These are phyloP conservation scores for Phytophthora multivora DNA, from an alignment of 352 stramenopile genomes.

Conservation along the genomic window DNA sequence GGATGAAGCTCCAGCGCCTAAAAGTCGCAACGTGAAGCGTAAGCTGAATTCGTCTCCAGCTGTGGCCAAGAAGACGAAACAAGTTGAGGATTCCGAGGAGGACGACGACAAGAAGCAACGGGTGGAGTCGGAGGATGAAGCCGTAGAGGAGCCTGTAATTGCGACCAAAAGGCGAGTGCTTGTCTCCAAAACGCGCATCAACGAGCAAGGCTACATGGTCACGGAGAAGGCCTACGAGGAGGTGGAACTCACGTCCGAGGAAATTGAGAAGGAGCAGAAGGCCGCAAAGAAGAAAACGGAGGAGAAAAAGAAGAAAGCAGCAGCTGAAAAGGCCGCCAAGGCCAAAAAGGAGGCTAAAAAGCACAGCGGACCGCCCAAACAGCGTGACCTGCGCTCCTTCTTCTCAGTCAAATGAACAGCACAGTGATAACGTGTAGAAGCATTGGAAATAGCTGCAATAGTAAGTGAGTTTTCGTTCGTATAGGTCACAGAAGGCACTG, in stretches of 20 bases:
- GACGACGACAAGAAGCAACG: slow-evolving; percentile 21
- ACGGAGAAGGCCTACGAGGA: slow-evolving; percentile 81
- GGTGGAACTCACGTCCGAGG: slow-evolving; percentile 63
- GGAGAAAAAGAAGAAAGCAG: slow-evolving; percentile 52
- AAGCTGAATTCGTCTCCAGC: slow-evolving; percentile 50
- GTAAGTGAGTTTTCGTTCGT: slow-evolving; percentile 34
- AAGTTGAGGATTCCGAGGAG: slow-evolving; percentile 22
- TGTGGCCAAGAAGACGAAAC: slow-evolving; percentile 24
- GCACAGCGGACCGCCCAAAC: slow-evolving; percentile 51
- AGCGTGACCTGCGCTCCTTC: slow-evolving; percentile 76
- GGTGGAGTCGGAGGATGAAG: slow-evolving; percentile 36
- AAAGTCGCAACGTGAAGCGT: slow-evolving; percentile 47
- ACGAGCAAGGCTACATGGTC: slow-evolving; percentile 86
- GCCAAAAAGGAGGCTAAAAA: slow-evolving; percentile 61
- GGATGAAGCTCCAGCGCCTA: slow-evolving; percentile 27
- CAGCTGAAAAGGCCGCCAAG: slow-evolving; percentile 40
- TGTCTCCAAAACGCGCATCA: slow-evolving; percentile 78
- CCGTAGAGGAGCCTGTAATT: slow-evolving; percentile 29
- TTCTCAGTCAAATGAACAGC: slow-evolving; percentile 44
- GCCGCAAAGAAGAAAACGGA: slow-evolving; percentile 45
- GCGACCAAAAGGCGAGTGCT: slow-evolving; percentile 57
- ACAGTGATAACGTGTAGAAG: slow-evolving; percentile 21
- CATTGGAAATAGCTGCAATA: slow-evolving; percentile 35
- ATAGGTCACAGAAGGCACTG: slow-evolving; percentile 34
- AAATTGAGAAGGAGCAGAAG: slow-evolving; percentile 56